Evolutionary conservation across 2,329 filamentous ascomycete genomes (phyloP), one percentile per base, ranked within the genome.

Genomic region (Phoma sp.): DNA sequence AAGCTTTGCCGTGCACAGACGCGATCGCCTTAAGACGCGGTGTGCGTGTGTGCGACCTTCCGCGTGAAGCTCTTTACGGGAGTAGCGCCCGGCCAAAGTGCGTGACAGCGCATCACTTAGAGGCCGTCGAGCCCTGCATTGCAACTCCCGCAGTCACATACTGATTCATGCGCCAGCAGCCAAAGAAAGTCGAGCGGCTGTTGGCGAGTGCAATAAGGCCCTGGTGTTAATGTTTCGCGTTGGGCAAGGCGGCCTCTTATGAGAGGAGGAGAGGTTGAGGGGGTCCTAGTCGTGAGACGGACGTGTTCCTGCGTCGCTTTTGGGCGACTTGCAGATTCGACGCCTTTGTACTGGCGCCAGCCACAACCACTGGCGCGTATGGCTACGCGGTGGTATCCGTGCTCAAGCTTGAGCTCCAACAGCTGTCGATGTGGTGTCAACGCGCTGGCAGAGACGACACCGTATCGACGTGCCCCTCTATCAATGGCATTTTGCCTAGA

Each of bases 401-500:
- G 52, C 52, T 55, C 52, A 55, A 55, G 52, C 52, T 50, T 55
- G 47, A 55, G 52, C 52, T 54, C 40, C 52, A 40, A 27, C 41
- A 40, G 45, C 14, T 42, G 46, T 50, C 22, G 10, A 36, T 37
- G 18, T 45, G 35, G 52, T 54, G 52, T 54, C 52, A 41, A 39
- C 52, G 41, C 37, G 52, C 46, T 50, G 46, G 36, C 52, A 42
- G 7, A 36, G 30, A 25, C 29, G 23, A 55, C 40, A 49, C 23
- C 29, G 36, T 36, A 32, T 22, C 25, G 18, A 41, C 11, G 27
- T 40, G 35, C 33, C 35, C 23, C 35, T 40, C 45, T 25, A 14
- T 7, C 11, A 23, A 45, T 30, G 27, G 18, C 5, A 37, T 36
- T 13, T 9, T 37, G 49, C 24, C 42, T 44, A 33, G 33, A 33